Conservation (phyloP, 73 alveolate genomes). For the Durusdinium trenchii region DNA sequence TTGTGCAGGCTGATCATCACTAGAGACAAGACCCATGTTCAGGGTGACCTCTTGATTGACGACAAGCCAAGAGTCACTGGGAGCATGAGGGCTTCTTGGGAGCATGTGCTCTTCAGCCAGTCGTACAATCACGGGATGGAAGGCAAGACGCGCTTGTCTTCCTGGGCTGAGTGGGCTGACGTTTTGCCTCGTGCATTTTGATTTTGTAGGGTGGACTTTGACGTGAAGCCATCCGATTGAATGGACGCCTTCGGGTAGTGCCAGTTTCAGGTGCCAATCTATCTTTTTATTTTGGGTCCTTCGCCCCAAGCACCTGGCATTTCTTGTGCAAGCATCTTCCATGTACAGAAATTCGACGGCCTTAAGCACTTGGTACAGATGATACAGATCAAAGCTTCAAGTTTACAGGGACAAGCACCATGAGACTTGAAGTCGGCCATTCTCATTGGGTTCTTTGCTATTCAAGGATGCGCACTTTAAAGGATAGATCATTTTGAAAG, state of each 20-base stretch:
- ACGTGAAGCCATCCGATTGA: not conserved
- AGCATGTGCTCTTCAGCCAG: constrained; percentile 81
- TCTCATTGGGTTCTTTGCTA: too few species aligned
- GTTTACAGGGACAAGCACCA: too few species aligned
- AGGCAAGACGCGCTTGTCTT: constrained; percentile 59
- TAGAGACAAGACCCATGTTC: constrained; percentile 88
- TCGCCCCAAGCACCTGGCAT: constrained; percentile 20
- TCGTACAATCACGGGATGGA: constrained; percentile 53
- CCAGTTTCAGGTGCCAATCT: constrained; percentile 23
- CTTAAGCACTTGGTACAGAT: too few species aligned
- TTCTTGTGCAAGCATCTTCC: not conserved
- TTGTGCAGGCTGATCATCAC: constrained; percentile 66
- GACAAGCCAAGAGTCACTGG: constrained; percentile 83
- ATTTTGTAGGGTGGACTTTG: not conserved
- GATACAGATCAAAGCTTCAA: too few species aligned
- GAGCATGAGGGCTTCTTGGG: constrained; percentile 69
- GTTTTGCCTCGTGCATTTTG: constrained; percentile 21
- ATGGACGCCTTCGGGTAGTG: too few species aligned
- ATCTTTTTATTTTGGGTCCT: not conserved
- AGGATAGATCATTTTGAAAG: too few species aligned
- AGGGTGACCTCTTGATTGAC: constrained; percentile 73
- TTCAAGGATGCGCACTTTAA: too few species aligned
- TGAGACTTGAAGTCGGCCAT: too few species aligned
- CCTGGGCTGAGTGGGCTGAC: constrained; percentile 69
- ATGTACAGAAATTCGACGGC: too few species aligned